Evolutionary conservation across 352 stramenopile species (phyloP), one percentile per base, ranked within the genome.

Genomic region (Globisporangium spinosum): DNA sequence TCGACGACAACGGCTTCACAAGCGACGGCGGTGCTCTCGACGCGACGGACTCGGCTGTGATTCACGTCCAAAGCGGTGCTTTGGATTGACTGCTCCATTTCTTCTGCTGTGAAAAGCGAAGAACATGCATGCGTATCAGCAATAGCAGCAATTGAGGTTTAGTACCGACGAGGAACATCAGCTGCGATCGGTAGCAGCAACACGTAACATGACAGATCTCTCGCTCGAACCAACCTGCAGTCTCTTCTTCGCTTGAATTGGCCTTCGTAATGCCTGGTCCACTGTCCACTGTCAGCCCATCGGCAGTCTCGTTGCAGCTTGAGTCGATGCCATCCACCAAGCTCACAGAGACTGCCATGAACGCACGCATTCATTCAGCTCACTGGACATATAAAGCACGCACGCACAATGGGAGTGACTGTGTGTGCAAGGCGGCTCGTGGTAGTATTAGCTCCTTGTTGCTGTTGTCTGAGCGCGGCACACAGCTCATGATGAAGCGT

Each of bases 1-100:
- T 89, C 32, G 79, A 89, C 61, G 79, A 89, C 68, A 89, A 89
- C 60, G 79, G 79, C 0, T 85, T 81, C 65, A 81, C 71, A 8
- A 79, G 81, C 12, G 64, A 64, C 17, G 69, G 66, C 20, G 77
- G 81, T 2, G 63, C 77, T 34, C 73, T 79, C 25, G 66, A 75
- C 12, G 34, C 72, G 23, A 77, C 68, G 8, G 38, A 57, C 8
- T 64, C 63, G 9, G 64, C 68, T 2, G 20, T 55, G 9, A 69
- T 76, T 25, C 27, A 17, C 34, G 23, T 71, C 20, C 54, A 49
- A 8, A 51, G 47, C 10, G 40, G 56, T n/a, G 43, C 56, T 15
- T 43, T 25, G 32, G 15, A 15, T 58, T 34, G 2, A 25, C 4
- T 17, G 23, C n/a, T 55, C n/a, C n/a, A 34, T 35, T 17, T 7